phyloP scores from a whole-genome alignment of 306 rosid genomes.

The Rosa lucieae region DNA sequence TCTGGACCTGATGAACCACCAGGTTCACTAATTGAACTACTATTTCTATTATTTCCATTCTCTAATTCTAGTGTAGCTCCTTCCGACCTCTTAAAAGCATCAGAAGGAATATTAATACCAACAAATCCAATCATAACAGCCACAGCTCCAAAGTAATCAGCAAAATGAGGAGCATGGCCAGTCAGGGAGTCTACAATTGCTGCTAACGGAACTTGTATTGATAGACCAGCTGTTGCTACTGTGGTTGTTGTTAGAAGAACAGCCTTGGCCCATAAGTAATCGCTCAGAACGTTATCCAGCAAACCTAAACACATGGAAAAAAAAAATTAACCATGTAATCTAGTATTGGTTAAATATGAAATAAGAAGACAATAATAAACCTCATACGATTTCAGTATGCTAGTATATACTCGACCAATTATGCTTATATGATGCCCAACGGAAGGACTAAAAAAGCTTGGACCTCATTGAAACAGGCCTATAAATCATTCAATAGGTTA shows the following conservation, averaged over 20 bases:
- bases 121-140: slow-evolving; percentile 87
- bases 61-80: slow-evolving; percentile 50
- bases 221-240: slow-evolving; percentile 93
- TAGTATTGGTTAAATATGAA: neutral
- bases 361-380: neutral
- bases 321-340: neutral
- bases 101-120: slow-evolving; percentile 79
- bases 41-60: slow-evolving; percentile 25
- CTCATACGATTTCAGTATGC: neutral
- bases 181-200: slow-evolving; percentile 77
- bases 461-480: neutral
- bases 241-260: slow-evolving; percentile 95
- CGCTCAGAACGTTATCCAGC: slow-evolving; percentile 92
- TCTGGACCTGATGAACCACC: slow-evolving; percentile 26
- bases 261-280: slow-evolving; percentile 97
- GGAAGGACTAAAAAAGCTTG: neutral
- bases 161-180: slow-evolving; percentile 70
- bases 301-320: slow-evolving; percentile 46
- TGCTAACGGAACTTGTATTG: slow-evolving; percentile 94
- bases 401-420: too few species aligned
- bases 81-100: slow-evolving; percentile 39
- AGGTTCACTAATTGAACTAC: slow-evolving; percentile 22
- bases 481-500: neutral
- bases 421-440: neutral
- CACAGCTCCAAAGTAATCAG: slow-evolving; percentile 80